Evolutionary conservation across 495 filamentous ascomycete species (phyloP), one percentile per base, ranked within the genome.

Genomic region (Apiosordaria backusii): DNA sequence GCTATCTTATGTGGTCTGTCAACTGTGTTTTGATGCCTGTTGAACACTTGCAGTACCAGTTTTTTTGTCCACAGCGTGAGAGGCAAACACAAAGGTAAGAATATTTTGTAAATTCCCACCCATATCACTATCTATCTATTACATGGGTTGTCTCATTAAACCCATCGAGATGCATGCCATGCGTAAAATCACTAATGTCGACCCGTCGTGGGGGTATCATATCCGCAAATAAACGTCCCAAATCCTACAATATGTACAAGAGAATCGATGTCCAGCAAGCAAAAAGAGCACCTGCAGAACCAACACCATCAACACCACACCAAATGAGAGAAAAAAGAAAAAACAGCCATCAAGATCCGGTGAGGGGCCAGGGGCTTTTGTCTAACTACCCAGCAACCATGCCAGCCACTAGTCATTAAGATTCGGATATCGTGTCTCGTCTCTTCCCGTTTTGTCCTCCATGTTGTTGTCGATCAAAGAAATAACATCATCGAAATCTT

Each of bases 211-310:
- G 68, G 72, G 70, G 72, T 70, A 70, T 72, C 66, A 67, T 69
- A 68, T 64, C 66, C 63, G 61, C 27, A 60, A 70, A 64, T 24
- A 55, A 19, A 55, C 52, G n/a, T 21, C 35, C 60, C 55, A 55
- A 63, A 29, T 23, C 65, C 53, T 70, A 66, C 68, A 67, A 52
- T 69, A 72, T 74, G 72, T 74, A 74, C 72, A 74, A 63, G 35
- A 64, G 63, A 74, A 67, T 60, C 62, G 57, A 69, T 72, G 72
- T 59, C 62, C 59, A 24, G 57, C 57, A 59, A 9, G 26, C 58
- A 63, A 35, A 50, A 55, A n/a, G n/a, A 45, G 35, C 13, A 45
- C 52, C 52, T 55, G 52, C 52, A 15, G 18, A 23, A 54, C 65
- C 57, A 67, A 64, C 67, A 71, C 35, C 67, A 67, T 67, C 61